Evolutionary conservation across 257 asterid genomes (phyloP).

Genomic region (Euphrasia confusa): DNA sequence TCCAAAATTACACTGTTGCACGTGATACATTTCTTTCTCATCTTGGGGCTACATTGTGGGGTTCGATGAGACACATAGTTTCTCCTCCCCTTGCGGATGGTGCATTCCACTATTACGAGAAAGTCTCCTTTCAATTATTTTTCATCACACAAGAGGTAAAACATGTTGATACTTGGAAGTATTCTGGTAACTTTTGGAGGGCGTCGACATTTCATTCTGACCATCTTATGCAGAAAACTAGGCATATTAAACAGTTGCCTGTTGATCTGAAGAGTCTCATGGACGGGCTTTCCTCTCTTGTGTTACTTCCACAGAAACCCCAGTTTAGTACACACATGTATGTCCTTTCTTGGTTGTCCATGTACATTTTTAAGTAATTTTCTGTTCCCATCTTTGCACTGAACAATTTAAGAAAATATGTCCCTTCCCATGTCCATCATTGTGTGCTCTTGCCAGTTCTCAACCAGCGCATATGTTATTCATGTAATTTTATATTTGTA

Average conservation of each 20-base stretch:
- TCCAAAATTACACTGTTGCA: conserved; percentile 89
- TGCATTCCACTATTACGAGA: conserved; percentile 93
- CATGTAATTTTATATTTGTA: conserved; percentile 3
- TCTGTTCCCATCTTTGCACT: conserved; percentile 13
- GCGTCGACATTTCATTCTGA: conserved; percentile 10
- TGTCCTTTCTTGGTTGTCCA: conserved; percentile 28
- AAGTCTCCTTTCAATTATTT: conserved; percentile 84
- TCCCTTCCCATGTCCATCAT: conserved; percentile 11
- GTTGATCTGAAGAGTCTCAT: conserved; percentile 66
- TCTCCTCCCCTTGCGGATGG: conserved; percentile 99
- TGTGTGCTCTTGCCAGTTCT: conserved; percentile 5
- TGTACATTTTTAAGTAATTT: conserved; percentile 19
- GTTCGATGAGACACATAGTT: conserved; percentile 83
- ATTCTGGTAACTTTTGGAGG: neutral
- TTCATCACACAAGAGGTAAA: conserved; percentile 92
- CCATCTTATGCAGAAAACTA: conserved; percentile 52
- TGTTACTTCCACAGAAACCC: conserved; percentile 77
- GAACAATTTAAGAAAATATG: conserved; percentile 2
- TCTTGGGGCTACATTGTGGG: conserved; percentile 96
- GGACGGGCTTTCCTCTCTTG: conserved; percentile 78
- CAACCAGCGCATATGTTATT: conserved; percentile 1
- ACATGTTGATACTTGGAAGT: conserved; percentile 16
- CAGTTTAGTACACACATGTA: conserved; percentile 79
- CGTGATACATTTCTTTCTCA: conserved; percentile 96
- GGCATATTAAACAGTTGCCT: conserved; percentile 60